Evolutionary conservation across 1,139 yeast species (phyloP), one percentile per base, ranked within the genome.

Genomic region (Chernovozyma aurita): DNA sequence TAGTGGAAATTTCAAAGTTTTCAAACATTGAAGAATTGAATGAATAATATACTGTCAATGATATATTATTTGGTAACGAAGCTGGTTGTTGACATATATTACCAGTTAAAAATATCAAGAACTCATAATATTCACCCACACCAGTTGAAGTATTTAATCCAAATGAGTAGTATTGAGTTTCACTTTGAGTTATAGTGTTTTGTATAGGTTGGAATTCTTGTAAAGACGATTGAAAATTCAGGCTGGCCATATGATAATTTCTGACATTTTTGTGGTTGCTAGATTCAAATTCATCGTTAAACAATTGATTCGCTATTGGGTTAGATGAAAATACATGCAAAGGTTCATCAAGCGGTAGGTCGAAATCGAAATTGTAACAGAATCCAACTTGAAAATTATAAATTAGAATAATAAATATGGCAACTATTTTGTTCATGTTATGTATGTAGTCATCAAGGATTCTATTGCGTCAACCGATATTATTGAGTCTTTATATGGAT

Each of bases 91-190:
- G 48, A 45, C 85, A 78, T 9, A 80, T 60, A 43, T 78, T 78
- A 1, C 84, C 86, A 16, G 83, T 74, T 4, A 80, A 44, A 43
- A 78, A 79, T 35, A 79, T 65, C 46, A 80, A 60, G 34, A 72
- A 62, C 49, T 80, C 76, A 49, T 73, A 77, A 41, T 60, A 63
- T 36, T 65, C 68, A 2, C 78, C 76, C 17, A 73, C 38, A 3
- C 77, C 78, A 4, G 61, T 49, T 8, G 72, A 53, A 1, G 73
- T 63, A 42, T 73, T 70, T 35, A 75, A 74, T 33, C 50, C 53
- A 46, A 73, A 75, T 12, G 71, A 62, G 44, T 64, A 75, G 38
- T 57, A 59, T 41, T 72, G 74, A 3, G 63, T 58, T 28, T 65
- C 60, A 28, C 71, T 59, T 42, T 64, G 69, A 4, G 46, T 42